Percentiles rank a stretch among this genome's conserved stretches.
phyloP scores from a whole-genome alignment of 331 rosid species.

The Acacia concinna region DNA sequence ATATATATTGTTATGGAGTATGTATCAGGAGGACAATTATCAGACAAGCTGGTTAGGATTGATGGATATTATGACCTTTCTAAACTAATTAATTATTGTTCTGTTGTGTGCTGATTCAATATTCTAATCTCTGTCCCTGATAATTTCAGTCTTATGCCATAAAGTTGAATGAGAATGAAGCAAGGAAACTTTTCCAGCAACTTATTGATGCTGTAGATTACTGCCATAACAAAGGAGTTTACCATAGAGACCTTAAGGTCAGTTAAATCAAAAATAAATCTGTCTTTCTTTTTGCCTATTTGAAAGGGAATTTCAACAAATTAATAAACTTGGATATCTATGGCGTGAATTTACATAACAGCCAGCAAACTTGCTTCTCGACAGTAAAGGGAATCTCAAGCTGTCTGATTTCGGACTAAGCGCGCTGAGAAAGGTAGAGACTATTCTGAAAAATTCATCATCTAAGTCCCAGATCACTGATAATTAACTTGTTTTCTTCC shows the following conservation, averaged over 20 bases:
- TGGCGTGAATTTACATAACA: slow-evolving; percentile 29
- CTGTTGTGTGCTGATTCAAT: neutral
- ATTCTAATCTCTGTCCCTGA: slow-evolving; percentile 14
- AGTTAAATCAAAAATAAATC: slow-evolving; percentile 3
- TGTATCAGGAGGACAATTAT: slow-evolving; percentile 66
- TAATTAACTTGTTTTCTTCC: neutral
- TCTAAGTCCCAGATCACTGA: neutral
- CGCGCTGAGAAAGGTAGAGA: slow-evolving; percentile 66
- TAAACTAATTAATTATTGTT: neutral
- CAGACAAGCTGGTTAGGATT: slow-evolving; percentile 67
- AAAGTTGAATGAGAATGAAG: slow-evolving; percentile 59
- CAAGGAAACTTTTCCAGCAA: slow-evolving; percentile 78
- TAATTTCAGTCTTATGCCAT: slow-evolving; percentile 44
- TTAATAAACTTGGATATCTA: slow-evolving; percentile 20
- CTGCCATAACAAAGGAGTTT: slow-evolving; percentile 76
- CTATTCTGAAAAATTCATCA: neutral
- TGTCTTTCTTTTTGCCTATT: neutral
- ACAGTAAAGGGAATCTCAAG: slow-evolving; percentile 65
- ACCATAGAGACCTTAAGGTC: slow-evolving; percentile 82
- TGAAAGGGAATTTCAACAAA: neutral
- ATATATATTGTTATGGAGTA: slow-evolving; percentile 80
- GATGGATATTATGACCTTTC: neutral
- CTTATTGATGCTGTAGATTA: slow-evolving; percentile 73
- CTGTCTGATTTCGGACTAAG: slow-evolving; percentile 83
- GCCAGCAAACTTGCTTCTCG: slow-evolving; percentile 82